These are phyloP conservation scores for Bryopsis sp. DNA, from an alignment of 139 green algal genomes.

Conservation along the genomic window DNA sequence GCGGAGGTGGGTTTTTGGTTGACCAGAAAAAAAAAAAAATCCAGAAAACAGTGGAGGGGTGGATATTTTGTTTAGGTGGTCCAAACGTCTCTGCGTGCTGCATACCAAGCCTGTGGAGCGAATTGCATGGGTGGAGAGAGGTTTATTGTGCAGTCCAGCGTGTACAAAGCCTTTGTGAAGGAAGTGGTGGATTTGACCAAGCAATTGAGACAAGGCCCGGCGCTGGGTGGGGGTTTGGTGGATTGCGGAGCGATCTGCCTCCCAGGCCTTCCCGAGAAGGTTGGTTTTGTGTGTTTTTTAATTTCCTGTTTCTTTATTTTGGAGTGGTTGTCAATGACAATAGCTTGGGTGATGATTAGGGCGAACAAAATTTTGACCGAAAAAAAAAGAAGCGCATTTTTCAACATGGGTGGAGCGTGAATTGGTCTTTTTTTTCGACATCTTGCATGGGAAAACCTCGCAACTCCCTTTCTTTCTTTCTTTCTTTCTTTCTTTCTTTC, in stretches of 20 bases:
- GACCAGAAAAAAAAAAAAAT: neutral
- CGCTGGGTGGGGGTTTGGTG: slow-evolving; percentile 31
- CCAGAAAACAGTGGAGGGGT: neutral
- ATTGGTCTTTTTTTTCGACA: too few species aligned
- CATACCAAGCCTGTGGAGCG: slow-evolving; percentile 88
- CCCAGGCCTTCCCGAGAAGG: slow-evolving; percentile 64
- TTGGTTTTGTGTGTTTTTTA: too few species aligned
- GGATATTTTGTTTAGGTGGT: slow-evolving; percentile 43
- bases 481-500: too few species aligned
- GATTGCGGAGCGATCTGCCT: slow-evolving; percentile 94
- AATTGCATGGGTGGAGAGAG: slow-evolving; percentile 95
- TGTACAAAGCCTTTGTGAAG: slow-evolving; percentile 50
- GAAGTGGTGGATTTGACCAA: slow-evolving; percentile 34
- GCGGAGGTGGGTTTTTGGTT: too few species aligned
- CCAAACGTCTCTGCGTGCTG: slow-evolving; percentile 70
- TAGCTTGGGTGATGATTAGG: too few species aligned
- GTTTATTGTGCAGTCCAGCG: slow-evolving; percentile 76
- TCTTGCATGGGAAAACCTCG: too few species aligned
- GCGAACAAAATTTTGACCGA: too few species aligned
- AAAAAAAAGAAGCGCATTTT: too few species aligned
- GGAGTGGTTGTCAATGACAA: too few species aligned
- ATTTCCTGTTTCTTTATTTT: too few species aligned
- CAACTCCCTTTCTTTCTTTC: too few species aligned
- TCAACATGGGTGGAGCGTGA: too few species aligned
- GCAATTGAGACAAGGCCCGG: slow-evolving; percentile 37